These are phyloP conservation scores for Decorospora gaudefroyi DNA, from an alignment of 2,329 filamentous ascomycete genomes.

Conservation along the genomic window DNA sequence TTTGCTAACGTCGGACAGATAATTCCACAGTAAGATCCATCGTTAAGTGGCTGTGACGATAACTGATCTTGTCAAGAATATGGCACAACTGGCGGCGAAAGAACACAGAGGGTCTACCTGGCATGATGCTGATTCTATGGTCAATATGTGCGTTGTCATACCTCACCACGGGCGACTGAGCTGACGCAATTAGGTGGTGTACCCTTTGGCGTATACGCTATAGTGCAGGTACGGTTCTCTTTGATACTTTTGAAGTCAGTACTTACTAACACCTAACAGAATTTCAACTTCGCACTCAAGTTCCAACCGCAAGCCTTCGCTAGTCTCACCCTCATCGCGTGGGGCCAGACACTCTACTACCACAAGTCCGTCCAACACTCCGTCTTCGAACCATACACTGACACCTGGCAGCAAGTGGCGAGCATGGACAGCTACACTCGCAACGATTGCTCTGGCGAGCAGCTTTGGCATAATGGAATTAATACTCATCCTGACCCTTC, in stretches of 20 bases:
- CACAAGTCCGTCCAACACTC: conserved; percentile 46
- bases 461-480: conserved; percentile 60
- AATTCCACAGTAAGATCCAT: conserved; percentile 43
- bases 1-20: conserved; percentile 32
- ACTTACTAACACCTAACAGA: conserved; percentile 39
- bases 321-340: conserved; percentile 55
- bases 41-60: conserved; percentile 3
- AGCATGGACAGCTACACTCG: conserved; percentile 52
- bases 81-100: conserved; percentile 66
- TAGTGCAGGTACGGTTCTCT: conserved; percentile 51
- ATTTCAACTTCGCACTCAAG: conserved; percentile 60
- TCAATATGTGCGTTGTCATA: conserved; percentile 54
- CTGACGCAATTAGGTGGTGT: conserved; percentile 42
- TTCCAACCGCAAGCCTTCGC: conserved; percentile 61
- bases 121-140: conserved; percentile 67
- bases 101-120: conserved; percentile 64
- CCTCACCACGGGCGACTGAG: not conserved
- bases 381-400: not conserved
- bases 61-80: conserved; percentile 49
- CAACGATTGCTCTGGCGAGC: conserved; percentile 49
- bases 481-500: conserved; percentile 61
- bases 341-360: conserved; percentile 60
- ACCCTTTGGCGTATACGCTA: conserved; percentile 58
- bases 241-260: not conserved
- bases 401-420: conserved; percentile 51